Percentiles rank a stretch among this genome's conserved stretches.
phyloP scores from a whole-genome alignment of 805 yeast genomes.

The Phaffomyces opuntiae region DNA sequence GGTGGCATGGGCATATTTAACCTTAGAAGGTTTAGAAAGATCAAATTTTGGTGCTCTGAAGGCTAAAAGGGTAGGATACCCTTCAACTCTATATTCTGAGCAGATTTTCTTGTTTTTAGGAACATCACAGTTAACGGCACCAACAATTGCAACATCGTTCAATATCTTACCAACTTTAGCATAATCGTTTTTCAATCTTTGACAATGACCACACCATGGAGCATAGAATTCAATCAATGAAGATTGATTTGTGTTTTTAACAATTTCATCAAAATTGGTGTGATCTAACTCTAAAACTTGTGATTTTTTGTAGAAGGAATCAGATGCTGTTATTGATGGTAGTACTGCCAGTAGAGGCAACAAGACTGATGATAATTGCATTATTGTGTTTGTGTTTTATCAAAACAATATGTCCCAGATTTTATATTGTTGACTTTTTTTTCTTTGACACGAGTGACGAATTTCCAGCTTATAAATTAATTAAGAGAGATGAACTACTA shows the following conservation, averaged over 20 bases:
- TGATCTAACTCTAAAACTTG: constrained; percentile 51
- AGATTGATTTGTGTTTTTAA: constrained; percentile 67
- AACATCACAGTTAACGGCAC: constrained; percentile 81
- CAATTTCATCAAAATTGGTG: constrained; percentile 55
- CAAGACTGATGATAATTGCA: background rate
- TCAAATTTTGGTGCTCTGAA: constrained; percentile 73
- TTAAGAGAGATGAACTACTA: too few species aligned
- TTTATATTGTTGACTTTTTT: too few species aligned
- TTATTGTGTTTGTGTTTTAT: background rate
- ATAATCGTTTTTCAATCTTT: constrained; percentile 57
- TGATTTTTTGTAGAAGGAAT: constrained; percentile 7
- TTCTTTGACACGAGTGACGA: too few species aligned
- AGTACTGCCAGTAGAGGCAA: background rate
- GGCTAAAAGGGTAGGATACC: constrained; percentile 79
- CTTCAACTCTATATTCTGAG: constrained; percentile 53
- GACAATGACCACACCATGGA: constrained; percentile 98
- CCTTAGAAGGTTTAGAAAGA: constrained; percentile 14
- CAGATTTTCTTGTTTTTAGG: constrained; percentile 64
- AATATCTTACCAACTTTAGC: constrained; percentile 56
- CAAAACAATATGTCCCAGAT: too few species aligned
- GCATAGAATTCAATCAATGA: constrained; percentile 87
- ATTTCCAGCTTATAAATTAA: too few species aligned
- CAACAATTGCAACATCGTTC: constrained; percentile 55
- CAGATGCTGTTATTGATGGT: background rate
- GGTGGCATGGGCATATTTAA: constrained; percentile 36